Evolutionary conservation across 2,329 filamentous ascomycete genomes (phyloP).

Genomic region (Xylariaceae sp.): DNA sequence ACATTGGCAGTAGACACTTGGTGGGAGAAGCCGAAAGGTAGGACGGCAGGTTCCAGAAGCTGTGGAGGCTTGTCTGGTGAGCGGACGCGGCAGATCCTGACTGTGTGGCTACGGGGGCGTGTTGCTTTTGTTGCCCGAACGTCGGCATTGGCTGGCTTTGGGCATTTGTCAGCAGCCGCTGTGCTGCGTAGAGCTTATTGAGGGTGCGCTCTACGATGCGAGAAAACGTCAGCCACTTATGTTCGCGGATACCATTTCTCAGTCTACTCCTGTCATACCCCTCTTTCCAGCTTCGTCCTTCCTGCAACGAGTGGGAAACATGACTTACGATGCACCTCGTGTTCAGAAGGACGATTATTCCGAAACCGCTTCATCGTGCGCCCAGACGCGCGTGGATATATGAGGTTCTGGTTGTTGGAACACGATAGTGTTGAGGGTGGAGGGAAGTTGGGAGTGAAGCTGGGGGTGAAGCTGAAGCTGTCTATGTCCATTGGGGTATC

Average conservation of each 20-base stretch:
- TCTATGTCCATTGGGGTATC: conserved; percentile 32
- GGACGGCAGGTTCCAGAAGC: conserved; percentile 53
- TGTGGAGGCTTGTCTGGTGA: conserved; percentile 50
- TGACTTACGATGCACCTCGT: conserved; percentile 49
- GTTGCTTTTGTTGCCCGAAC: conserved; percentile 6
- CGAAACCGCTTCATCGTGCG: conserved; percentile 58
- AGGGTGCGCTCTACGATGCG: conserved; percentile 49
- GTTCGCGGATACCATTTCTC: background rate
- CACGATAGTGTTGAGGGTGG: conserved; percentile 25
- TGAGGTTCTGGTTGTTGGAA: conserved; percentile 20
- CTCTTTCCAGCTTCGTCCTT: background rate
- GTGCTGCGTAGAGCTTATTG: conserved; percentile 52
- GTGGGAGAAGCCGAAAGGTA: conserved; percentile 30
- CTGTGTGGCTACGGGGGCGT: conserved; percentile 12
- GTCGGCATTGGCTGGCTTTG: conserved; percentile 11
- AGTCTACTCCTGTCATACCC: background rate
- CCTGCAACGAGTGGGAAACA: background rate
- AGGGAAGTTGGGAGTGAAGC: conserved; percentile 2
- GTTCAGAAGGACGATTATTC: conserved; percentile 52
- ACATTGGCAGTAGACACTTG: conserved; percentile 13
- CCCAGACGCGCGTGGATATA: conserved; percentile 41
- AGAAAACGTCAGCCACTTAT: conserved; percentile 16
- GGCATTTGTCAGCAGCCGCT: conserved; percentile 31
- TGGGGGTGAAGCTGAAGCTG: conserved; percentile 26
- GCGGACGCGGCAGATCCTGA: conserved; percentile 15